Conservation (phyloP, 768 basidiomycete genomes). For the Epithele typhae region DNA sequence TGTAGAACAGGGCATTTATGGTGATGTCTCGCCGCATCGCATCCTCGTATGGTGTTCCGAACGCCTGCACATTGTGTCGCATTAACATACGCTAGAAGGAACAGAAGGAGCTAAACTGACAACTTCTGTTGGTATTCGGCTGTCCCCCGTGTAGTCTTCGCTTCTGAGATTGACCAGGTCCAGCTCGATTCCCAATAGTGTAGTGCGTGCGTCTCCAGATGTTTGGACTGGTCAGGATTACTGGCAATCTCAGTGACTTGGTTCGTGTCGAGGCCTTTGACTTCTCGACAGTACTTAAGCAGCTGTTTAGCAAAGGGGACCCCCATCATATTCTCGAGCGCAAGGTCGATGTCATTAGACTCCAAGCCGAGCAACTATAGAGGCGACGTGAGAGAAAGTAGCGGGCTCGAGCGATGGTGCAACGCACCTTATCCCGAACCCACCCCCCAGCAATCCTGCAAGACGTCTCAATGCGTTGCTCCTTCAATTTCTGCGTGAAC, state of each 20-base stretch:
- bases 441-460: slow-evolving; percentile 97
- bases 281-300: slow-evolving; percentile 51
- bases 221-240: slow-evolving; percentile 97
- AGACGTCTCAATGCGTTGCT: slow-evolving; percentile 48
- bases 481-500: slow-evolving; percentile 56
- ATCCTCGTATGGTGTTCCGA: slow-evolving; percentile 91
- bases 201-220: slow-evolving; percentile 93
- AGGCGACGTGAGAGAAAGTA: no score
- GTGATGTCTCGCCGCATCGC: slow-evolving; percentile 89
- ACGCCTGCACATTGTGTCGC: slow-evolving; percentile 48
- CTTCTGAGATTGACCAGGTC: slow-evolving; percentile 93
- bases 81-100: neutral
- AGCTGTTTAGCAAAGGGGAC: slow-evolving; percentile 82
- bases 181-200: slow-evolving; percentile 73
- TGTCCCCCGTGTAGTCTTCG: slow-evolving; percentile 84
- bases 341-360: slow-evolving; percentile 92
- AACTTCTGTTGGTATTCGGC: slow-evolving; percentile 84
- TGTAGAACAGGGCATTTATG: slow-evolving; percentile 96
- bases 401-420: neutral
- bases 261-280: slow-evolving; percentile 49
- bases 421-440: slow-evolving; percentile 92
- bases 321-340: slow-evolving; percentile 87
- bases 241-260: slow-evolving; percentile 79
- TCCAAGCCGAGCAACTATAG: slow-evolving; percentile 75
- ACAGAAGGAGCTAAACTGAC: slow-evolving; percentile 41